Evolutionary conservation across 257 asterid species (phyloP), one percentile per base, ranked within the genome.

Genomic region (Salvia miltiorrhiza): DNA sequence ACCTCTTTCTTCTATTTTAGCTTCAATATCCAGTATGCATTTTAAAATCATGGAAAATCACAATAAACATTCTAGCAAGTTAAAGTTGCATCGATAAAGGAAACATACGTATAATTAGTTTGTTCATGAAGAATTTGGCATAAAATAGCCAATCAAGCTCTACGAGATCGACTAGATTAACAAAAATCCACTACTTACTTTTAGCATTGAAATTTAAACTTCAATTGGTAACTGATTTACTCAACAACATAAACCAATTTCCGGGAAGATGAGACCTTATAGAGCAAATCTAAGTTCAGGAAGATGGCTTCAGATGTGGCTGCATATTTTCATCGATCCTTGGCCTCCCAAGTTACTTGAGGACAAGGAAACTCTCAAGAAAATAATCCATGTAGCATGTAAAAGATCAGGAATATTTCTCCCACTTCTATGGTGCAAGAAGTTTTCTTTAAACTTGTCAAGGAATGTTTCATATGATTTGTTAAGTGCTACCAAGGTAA

Each of bases 341-440:
- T 7, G n/a, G n/a, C 53, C 59, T 58, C 33, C 20, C n/a, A 60
- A 48, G 45, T 45, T 20, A 61, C 69, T 20, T 24, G 21, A 59
- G 64, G 12, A 43, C 48, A 24, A 69, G 20, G 6, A 69, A 40
- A 56, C 50, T 9, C 56, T 20, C 9, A 49, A 71, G 69, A 62
- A 23, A 57, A 17, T 33, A 69, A 3, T 26, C 40, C 32, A 58
- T 30, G 35, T 9, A 26, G n/a, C 39, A 39, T 53, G 41, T 39
- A 12, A 9, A 17, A 55, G 9, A 52, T 6, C 53, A 23, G 35
- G 43, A n/a, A n/a, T n/a, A n/a, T n/a, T 7, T 11, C 16, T 52
- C 43, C 64, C 65, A 14, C 48, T 40, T 53, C 37, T 11, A 61
- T 4, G 56, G 9, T 44, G 50, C 54, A 53, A 52, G 53, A 35